These are phyloP conservation scores for Trichophaea hybrida DNA, from an alignment of 2,329 filamentous ascomycete species.

Conservation along the genomic window DNA sequence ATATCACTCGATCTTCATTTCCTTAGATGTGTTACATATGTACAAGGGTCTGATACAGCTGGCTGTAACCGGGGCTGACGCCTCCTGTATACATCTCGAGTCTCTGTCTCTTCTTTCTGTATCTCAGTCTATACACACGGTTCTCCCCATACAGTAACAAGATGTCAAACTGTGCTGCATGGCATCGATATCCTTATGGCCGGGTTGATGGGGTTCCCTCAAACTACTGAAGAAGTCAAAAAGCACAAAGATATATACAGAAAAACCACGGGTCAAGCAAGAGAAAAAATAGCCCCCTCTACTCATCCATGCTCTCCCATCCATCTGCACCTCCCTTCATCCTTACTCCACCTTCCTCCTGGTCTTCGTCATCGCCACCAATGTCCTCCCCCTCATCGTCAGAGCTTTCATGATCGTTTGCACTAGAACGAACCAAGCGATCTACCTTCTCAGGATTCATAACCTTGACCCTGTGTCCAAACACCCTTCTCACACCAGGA, in stretches of 20 bases:
- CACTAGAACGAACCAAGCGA: constrained; percentile 58
- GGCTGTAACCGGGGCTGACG: too few relatives aligned
- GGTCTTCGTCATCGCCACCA: constrained; percentile 34
- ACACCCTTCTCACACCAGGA: constrained; percentile 65
- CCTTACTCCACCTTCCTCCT: constrained; percentile 35
- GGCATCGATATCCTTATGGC: too few relatives aligned
- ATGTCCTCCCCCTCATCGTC: constrained; percentile 43
- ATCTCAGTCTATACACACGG: too few relatives aligned
- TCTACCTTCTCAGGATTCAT: constrained; percentile 52
- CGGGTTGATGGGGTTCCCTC: too few relatives aligned
- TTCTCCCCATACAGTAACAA: too few relatives aligned
- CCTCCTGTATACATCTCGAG: too few relatives aligned
- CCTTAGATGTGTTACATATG: too few relatives aligned
- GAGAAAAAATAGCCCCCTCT: constrained; percentile 25
- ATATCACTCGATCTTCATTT: too few relatives aligned
- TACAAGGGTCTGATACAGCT: too few relatives aligned
- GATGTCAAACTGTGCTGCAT: too few relatives aligned
- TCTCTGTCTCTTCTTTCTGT: too few relatives aligned
- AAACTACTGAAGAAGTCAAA: too few relatives aligned
- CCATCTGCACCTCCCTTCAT: constrained; percentile 28
- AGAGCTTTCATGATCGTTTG: constrained; percentile 40
- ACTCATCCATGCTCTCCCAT: constrained; percentile 43
- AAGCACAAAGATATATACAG: not conserved
- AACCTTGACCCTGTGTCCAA: constrained; percentile 55
- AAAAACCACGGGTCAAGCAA: not conserved